Conservation (phyloP, 2,329 filamentous ascomycete species). For the Arthroderma sp. region DNA sequence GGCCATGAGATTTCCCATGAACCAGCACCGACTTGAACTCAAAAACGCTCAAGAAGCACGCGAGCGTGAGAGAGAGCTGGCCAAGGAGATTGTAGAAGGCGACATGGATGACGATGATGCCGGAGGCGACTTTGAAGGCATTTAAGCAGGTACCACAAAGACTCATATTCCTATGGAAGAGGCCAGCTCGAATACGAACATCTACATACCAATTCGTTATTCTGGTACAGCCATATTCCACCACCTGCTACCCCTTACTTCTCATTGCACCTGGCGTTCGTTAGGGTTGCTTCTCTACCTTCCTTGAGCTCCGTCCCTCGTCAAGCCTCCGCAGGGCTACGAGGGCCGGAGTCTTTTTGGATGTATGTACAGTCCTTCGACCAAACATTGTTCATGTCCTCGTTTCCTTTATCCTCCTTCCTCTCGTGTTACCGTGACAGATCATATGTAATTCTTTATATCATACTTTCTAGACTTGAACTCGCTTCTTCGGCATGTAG, state of each 20-base stretch:
- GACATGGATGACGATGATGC: constrained; percentile 95
- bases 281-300: neutral
- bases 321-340: constrained; percentile 9
- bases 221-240: neutral
- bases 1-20: constrained; percentile 99
- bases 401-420: neutral
- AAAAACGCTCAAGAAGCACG: constrained; percentile 98
- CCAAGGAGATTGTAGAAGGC: constrained; percentile 96
- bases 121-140: constrained; percentile 88
- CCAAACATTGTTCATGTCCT: constrained; percentile 8
- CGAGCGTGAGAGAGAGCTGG: constrained; percentile 89
- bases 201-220: neutral
- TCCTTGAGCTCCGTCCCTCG: neutral
- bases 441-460: constrained; percentile 2
- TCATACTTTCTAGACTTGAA: too few species aligned
- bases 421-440: constrained; percentile 1
- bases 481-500: too few species aligned
- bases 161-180: neutral
- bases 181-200: neutral
- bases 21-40: constrained; percentile 90
- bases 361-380: constrained; percentile 16
- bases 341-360: constrained; percentile 4
- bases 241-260: neutral
- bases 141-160: constrained; percentile 40
- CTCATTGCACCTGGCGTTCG: neutral